Base-by-base conservation (phyloP, 1,284 basidiomycete species). In the Sporisorium iseilematis-ciliati region DNA sequence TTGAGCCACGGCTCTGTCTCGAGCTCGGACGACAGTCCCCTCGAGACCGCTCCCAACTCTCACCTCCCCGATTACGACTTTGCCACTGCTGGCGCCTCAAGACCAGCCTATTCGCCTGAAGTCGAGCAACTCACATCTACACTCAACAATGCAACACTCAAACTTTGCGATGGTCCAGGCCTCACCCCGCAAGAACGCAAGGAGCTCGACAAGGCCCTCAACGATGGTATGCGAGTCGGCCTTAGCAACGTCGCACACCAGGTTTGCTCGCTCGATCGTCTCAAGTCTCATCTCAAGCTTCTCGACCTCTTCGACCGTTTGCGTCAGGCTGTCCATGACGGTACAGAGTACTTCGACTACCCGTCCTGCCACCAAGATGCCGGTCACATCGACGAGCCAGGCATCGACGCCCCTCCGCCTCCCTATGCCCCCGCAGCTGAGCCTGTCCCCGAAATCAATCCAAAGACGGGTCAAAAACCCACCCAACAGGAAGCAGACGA, bases 241-340 rank as follows among this genome's bases (percentile, higher is more conserved):
- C 31, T 71, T 12, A 46, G 23, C 43, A 55, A 21, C 38, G 31
- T 43, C 20, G 29, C 16, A 12, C 41, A 51, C 23, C 49, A 33
- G 1, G 7, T 75, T 26, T 64, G 59, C 50, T 33, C 31, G 7
- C 26, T 71, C 26, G 49, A 71, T 18, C 57, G 58, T 4, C 58
- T 75, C 57, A 75, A 71, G 38, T 12, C 49, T 29, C 73, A 75
- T 56, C 73, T 75, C 60, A 67, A 55, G 35, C 53, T 75, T n/a
- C 61, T 75, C 50, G 55, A 75, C 35, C 64, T 71, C 54, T 75
- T 75, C 29, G 73, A 70, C 21, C 67, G 65, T 4, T 61, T 75
- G 25, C 65, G 63, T 10, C 40, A 71, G 20, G 64, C 65, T 11
- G 68, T 75, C 2, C 60, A 67, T 12, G 55, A 67, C 10, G 67